A percentile compares a stretch with the other conserved stretches of the same genome.
Conservation (phyloP, 768 basidiomycete species). For the Xerocomus potaroensis region DNA sequence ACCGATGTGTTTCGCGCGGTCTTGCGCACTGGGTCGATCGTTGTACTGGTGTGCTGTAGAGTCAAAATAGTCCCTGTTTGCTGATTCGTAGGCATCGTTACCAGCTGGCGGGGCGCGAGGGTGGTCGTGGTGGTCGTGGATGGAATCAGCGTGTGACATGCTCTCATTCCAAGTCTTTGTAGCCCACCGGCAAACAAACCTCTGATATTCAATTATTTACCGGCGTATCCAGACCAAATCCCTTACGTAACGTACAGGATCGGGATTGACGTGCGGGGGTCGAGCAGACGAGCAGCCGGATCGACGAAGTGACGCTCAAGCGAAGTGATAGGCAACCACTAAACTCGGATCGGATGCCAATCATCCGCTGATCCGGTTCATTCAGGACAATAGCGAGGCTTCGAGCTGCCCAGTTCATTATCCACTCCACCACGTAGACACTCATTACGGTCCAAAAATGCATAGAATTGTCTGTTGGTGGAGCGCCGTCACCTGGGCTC, state of each 20-base stretch:
- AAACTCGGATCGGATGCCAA: too few species aligned
- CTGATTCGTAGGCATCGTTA: constrained; percentile 14
- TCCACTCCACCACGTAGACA: background rate
- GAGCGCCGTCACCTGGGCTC: background rate
- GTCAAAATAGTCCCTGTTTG: constrained; percentile 27
- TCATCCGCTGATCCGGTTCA: too few species aligned
- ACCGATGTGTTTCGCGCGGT: constrained; percentile 22
- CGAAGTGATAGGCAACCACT: too few species aligned
- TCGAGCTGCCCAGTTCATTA: background rate
- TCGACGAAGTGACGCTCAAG: too few species aligned
- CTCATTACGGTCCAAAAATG: constrained; percentile 11
- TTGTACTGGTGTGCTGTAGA: constrained; percentile 23
- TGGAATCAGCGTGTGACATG: background rate
- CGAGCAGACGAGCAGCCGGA: too few species aligned
- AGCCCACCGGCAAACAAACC: too few species aligned
- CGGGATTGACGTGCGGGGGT: too few species aligned
- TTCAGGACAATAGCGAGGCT: constrained; percentile 1
- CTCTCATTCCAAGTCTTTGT: too few species aligned
- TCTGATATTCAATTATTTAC: too few species aligned
- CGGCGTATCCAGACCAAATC: too few species aligned
- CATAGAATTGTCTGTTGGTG: background rate
- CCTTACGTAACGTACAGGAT: too few species aligned
- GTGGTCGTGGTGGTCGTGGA: background rate
- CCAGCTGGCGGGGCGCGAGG: background rate
- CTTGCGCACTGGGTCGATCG: constrained; percentile 14